Conservation (phyloP, 2,329 filamentous ascomycete species). For the Colletotrichum sp. region DNA sequence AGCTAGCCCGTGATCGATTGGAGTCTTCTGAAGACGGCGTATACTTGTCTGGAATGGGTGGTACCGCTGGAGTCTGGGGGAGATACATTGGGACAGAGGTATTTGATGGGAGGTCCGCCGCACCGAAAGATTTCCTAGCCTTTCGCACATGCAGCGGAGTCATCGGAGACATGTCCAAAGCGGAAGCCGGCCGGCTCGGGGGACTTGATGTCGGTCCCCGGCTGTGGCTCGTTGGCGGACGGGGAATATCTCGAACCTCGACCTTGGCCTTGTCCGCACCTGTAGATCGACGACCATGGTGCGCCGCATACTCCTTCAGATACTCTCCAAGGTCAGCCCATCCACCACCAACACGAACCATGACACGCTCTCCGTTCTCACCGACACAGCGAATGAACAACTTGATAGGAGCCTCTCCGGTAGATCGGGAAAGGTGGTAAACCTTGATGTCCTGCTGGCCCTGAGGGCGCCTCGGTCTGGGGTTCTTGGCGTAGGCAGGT, state of each 20-base stretch:
- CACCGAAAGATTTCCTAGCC: slow-evolving; percentile 52
- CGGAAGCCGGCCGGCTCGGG: slow-evolving; percentile 37
- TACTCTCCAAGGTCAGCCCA: slow-evolving; percentile 98
- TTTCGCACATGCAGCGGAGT: slow-evolving; percentile 61
- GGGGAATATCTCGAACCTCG: slow-evolving; percentile 60
- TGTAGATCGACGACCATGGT: slow-evolving; percentile 78
- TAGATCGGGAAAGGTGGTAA: slow-evolving; percentile 87
- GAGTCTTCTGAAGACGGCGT: slow-evolving; percentile 51
- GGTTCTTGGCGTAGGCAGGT: slow-evolving; percentile 58
- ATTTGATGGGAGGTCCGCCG: slow-evolving; percentile 27
- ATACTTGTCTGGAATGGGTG: slow-evolving; percentile 35
- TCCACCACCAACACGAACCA: slow-evolving; percentile 98
- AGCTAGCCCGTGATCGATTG: slow-evolving; percentile 55
- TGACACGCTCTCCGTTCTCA: slow-evolving; percentile 87
- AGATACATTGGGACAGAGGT: slow-evolving; percentile 27
- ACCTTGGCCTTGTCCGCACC: slow-evolving; percentile 54
- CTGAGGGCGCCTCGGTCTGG: slow-evolving; percentile 51
- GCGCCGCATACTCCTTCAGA: slow-evolving; percentile 88
- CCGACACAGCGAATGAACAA: slow-evolving; percentile 93
- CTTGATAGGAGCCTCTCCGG: slow-evolving; percentile 88
- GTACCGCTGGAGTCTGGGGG: slow-evolving; percentile 49
- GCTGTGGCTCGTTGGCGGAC: slow-evolving; percentile 24
- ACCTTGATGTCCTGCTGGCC: slow-evolving; percentile 81
- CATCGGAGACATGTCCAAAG: slow-evolving; percentile 43
- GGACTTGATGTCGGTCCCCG: slow-evolving; percentile 33